A percentile compares a stretch with the other conserved stretches of the same genome.
These are phyloP conservation scores for Priceomyces fermenticarens DNA, from an alignment of 805 yeast species.

Conservation along the genomic window DNA sequence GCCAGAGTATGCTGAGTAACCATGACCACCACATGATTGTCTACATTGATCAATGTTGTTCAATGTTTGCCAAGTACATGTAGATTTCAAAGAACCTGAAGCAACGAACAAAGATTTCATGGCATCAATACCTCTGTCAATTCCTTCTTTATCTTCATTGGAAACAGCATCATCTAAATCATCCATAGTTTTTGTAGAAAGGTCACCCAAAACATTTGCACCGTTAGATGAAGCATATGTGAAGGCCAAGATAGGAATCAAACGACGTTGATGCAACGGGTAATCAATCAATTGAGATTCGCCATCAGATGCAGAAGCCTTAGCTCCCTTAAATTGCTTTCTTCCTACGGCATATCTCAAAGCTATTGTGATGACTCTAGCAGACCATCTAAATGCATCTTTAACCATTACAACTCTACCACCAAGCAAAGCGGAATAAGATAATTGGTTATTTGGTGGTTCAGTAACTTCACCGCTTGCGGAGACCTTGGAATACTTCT, in stretches of 20 bases:
- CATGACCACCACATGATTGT: slow-evolving; percentile 93
- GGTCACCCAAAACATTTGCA: slow-evolving; percentile 55
- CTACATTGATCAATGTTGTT: slow-evolving; percentile 79
- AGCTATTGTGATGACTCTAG: slow-evolving; percentile 77
- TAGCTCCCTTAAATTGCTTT: slow-evolving; percentile 64
- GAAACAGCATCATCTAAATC: slow-evolving; percentile 52
- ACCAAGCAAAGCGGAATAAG: slow-evolving; percentile 78
- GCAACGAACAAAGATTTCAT: slow-evolving; percentile 76
- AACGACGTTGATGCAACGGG: slow-evolving; percentile 81
- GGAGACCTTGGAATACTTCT: slow-evolving; percentile 66
- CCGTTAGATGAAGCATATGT: slow-evolving; percentile 72
- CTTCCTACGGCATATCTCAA: slow-evolving; percentile 83
- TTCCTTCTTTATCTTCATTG: slow-evolving; percentile 45
- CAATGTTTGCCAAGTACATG: slow-evolving; percentile 80
- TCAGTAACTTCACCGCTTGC: slow-evolving; percentile 62
- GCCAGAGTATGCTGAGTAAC: slow-evolving; percentile 86
- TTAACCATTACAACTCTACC: slow-evolving; percentile 87
- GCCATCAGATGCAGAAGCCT: slow-evolving; percentile 23
- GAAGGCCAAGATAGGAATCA: slow-evolving; percentile 74
- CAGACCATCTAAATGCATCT: slow-evolving; percentile 75
- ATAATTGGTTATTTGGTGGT: slow-evolving; percentile 80
- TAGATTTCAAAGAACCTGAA: slow-evolving; percentile 82
- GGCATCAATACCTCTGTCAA: slow-evolving; percentile 48
- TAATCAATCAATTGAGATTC: slow-evolving; percentile 78
- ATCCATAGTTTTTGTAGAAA: slow-evolving; percentile 47